Base-by-base conservation (phyloP, 495 filamentous ascomycete species). In the Xanthoparmelia taractica region DNA sequence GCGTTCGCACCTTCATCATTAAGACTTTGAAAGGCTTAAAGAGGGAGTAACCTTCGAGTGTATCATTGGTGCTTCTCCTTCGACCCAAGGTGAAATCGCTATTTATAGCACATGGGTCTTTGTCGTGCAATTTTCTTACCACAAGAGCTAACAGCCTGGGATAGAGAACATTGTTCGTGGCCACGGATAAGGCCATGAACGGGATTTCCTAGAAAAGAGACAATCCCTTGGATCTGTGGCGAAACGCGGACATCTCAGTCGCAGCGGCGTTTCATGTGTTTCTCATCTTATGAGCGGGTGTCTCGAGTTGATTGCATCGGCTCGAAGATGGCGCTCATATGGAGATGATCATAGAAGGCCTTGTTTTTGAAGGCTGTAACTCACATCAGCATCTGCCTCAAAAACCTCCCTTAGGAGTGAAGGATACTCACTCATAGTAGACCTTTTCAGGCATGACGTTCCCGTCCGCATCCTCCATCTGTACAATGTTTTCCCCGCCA, bases 391-490 rank as follows among this genome's bases (percentile, higher is more conserved):
- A 70, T 55, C 23, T 54, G 31, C 37, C 52, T 54, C 41, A 5
- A 18, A 17, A 17, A 54, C 10, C 12, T 31, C 25, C 48, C 17
- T 31, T 5, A 17, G 23, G 15, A 40, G 41, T 29, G 27, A 52
- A 40, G 43, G 23, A 38, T 13, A 77, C 79, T 45, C 72, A 82
- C 79, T 98, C 95, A 60, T 91, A 82, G 71, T 96, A 98, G 47
- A 98, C 91, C 78, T 95, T 95, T 78, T 96, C 88, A 0, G 95
- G 94, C 94, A 98, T 97, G 34, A 97, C 95, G 71, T 97, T 97
- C 52, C 94, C 94, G 71, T 96, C 88, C 0, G 84, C 89, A 75
- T 98, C 94, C 79, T 98, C 94, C 95, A 97, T 97, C 78, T 98
- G 91, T 38, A 96, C 90, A 2, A 97, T 84, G 56, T 88, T 89